These are phyloP conservation scores for Phialophora tarda DNA, from an alignment of 2,329 filamentous ascomycete species.

Conservation along the genomic window DNA sequence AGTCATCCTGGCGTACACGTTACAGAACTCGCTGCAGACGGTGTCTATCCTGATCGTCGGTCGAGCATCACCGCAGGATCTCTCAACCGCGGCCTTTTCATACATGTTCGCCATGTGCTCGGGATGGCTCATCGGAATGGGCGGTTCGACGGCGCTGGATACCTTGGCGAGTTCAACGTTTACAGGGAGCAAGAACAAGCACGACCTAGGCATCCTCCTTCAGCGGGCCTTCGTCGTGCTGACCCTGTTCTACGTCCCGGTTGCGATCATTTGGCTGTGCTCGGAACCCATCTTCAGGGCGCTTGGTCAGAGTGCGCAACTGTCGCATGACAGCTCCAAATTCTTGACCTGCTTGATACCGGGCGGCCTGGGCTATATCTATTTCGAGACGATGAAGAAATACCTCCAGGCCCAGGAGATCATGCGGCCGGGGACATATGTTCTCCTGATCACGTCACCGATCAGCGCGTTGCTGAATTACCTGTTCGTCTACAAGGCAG, in stretches of 20 bases:
- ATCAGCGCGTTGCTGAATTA: slow-evolving; percentile 65
- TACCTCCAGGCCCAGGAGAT: slow-evolving; percentile 66
- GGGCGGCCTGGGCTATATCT: slow-evolving; percentile 83
- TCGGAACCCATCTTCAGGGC: slow-evolving; percentile 75
- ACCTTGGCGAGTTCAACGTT: slow-evolving; percentile 83
- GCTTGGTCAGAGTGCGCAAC: slow-evolving; percentile 77
- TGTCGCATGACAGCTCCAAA: slow-evolving; percentile 72
- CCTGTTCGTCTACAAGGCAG: slow-evolving; percentile 74
- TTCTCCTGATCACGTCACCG: slow-evolving; percentile 65
- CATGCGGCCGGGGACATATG: slow-evolving; percentile 68
- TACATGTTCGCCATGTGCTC: slow-evolving; percentile 95
- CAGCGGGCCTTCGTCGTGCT: slow-evolving; percentile 78
- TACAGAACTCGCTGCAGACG: slow-evolving; percentile 86
- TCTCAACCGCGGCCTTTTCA: slow-evolving; percentile 82
- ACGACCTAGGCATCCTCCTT: slow-evolving; percentile 77
- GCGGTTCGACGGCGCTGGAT: slow-evolving; percentile 84
- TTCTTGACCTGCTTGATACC: slow-evolving; percentile 78
- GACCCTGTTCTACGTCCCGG: slow-evolving; percentile 71
- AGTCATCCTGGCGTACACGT: slow-evolving; percentile 80
- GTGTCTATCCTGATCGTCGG: slow-evolving; percentile 81
- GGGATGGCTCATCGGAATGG: slow-evolving; percentile 83
- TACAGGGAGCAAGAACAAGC: slow-evolving; percentile 78
- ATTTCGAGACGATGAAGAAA: slow-evolving; percentile 77
- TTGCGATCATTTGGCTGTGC: slow-evolving; percentile 74
- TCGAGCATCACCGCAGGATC: slow-evolving; percentile 75